A percentile compares a stretch with the other conserved stretches of the same genome.
Conservation (phyloP, 1,139 yeast genomes). For the Blastobotrys apis region DNA sequence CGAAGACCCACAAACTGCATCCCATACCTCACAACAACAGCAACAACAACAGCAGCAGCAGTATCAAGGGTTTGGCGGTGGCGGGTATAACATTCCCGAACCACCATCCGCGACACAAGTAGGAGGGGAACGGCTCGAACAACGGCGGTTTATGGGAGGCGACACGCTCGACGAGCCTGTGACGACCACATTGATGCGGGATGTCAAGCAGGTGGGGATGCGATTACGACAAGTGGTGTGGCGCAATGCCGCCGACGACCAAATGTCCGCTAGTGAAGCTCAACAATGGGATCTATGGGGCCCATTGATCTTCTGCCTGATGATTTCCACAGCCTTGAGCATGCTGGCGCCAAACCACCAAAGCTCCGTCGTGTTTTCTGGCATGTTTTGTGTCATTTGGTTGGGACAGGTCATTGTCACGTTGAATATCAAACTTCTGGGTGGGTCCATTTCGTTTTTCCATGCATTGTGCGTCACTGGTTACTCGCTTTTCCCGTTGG, state of each 20-base stretch:
- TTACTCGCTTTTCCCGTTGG: slow-evolving; percentile 74
- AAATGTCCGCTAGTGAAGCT: slow-evolving; percentile 17
- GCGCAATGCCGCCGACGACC: slow-evolving; percentile 32
- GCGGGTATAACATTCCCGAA: slow-evolving; percentile 17
- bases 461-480: slow-evolving; percentile 80
- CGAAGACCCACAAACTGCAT: slow-evolving; percentile 9
- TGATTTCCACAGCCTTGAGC: slow-evolving; percentile 52
- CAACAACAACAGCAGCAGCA: slow-evolving; percentile 8
- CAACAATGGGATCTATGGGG: slow-evolving; percentile 90
- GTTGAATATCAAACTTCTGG: slow-evolving; percentile 68
- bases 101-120: slow-evolving; percentile 23
- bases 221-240: slow-evolving; percentile 66
- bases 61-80: slow-evolving; percentile 10
- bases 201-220: slow-evolving; percentile 59
- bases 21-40: slow-evolving; percentile 11
- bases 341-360: slow-evolving; percentile 40
- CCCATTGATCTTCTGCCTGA: slow-evolving; percentile 67
- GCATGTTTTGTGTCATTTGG: slow-evolving; percentile 59
- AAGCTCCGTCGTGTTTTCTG: slow-evolving; percentile 52
- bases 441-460: slow-evolving; percentile 68
- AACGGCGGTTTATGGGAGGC: slow-evolving; percentile 75
- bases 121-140: slow-evolving; percentile 54
- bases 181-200: slow-evolving; percentile 61
- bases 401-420: slow-evolving; percentile 51
- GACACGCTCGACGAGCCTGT: slow-evolving; percentile 86